A percentile compares a stretch with the other conserved stretches of the same genome.
These are phyloP conservation scores for Actinomucor elegans DNA, from an alignment of 371 early-diverging fungal genomes.

Conservation along the genomic window DNA sequence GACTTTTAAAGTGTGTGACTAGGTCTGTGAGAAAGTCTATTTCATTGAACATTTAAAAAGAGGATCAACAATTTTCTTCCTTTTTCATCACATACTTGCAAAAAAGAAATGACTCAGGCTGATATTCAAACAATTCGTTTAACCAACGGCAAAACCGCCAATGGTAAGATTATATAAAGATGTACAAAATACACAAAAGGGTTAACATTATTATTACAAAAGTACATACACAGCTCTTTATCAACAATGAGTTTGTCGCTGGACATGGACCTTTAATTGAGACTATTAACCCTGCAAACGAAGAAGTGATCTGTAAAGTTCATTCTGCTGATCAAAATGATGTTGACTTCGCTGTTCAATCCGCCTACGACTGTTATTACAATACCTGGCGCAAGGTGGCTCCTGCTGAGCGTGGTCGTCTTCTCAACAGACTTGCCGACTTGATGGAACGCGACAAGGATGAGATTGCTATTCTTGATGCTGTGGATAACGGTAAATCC, in stretches of 20 bases:
- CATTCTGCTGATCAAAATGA: constrained; percentile 70
- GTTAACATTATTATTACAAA: too few species aligned
- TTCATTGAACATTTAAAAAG: not conserved
- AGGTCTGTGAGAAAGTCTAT: not conserved
- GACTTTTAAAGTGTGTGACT: constrained; percentile 4
- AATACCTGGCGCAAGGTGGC: constrained; percentile 64
- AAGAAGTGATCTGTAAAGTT: constrained; percentile 65
- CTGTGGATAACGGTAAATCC: constrained; percentile 83
- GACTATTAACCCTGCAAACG: constrained; percentile 71
- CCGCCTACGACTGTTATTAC: constrained; percentile 68
- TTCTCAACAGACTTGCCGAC: constrained; percentile 62
- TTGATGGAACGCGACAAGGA: constrained; percentile 67
- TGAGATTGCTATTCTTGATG: constrained; percentile 78
- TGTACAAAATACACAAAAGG: not conserved
- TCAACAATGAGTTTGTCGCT: constrained; percentile 71
- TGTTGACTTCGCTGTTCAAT: constrained; percentile 71
- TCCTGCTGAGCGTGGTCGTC: constrained; percentile 42
- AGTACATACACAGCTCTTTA: constrained; percentile 65
- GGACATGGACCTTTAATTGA: constrained; percentile 51
- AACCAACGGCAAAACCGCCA: constrained; percentile 12
- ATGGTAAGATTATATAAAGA: constrained; percentile 5
- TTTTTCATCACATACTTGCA: not conserved
- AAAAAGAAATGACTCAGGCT: constrained; percentile 11
- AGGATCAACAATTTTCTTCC: not conserved
- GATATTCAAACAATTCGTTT: constrained; percentile 18